Conservation (phyloP, 768 basidiomycete genomes). For the Trametopsis cervina region DNA sequence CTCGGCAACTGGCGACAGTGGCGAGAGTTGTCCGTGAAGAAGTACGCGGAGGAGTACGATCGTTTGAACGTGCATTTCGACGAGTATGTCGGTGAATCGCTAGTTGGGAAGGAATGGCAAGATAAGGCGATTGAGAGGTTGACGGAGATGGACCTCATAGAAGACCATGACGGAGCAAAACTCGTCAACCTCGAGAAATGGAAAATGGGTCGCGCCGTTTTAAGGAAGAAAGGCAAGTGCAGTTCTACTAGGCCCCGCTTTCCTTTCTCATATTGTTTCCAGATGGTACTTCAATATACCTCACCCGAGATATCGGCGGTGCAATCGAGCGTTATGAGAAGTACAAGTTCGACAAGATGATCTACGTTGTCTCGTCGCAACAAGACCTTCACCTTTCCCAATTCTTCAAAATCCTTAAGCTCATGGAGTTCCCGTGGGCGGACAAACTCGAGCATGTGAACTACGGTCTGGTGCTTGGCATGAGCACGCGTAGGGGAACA, state of each 20-base stretch:
- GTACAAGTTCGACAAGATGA: slow-evolving; percentile 88
- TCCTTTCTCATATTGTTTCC: background rate
- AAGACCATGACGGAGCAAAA: slow-evolving; percentile 74
- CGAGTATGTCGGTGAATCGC: slow-evolving; percentile 86
- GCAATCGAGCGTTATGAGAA: slow-evolving; percentile 89
- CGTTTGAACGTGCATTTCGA: slow-evolving; percentile 89
- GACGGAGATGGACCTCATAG: slow-evolving; percentile 66
- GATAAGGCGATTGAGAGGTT: slow-evolving; percentile 63
- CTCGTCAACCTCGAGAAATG: slow-evolving; percentile 82
- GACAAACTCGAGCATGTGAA: slow-evolving; percentile 79
- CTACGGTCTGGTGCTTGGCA: slow-evolving; percentile 87
- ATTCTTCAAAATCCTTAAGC: slow-evolving; percentile 87
- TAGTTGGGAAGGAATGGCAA: slow-evolving; percentile 68
- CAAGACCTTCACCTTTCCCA: slow-evolving; percentile 86
- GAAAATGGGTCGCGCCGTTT: slow-evolving; percentile 87
- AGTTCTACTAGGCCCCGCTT: background rate
- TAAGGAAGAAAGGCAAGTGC: slow-evolving; percentile 71
- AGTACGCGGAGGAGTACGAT: slow-evolving; percentile 84
- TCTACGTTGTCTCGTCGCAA: slow-evolving; percentile 86
- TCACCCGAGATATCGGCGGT: slow-evolving; percentile 92
- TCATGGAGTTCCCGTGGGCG: slow-evolving; percentile 90
- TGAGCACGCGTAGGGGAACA: slow-evolving; percentile 91
- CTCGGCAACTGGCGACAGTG: slow-evolving; percentile 88
- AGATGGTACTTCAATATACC: slow-evolving; percentile 94
- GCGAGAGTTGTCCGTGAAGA: slow-evolving; percentile 85